Percentiles rank a stretch among this genome's conserved stretches.
These are phyloP conservation scores for Fusarium sp. DNA, from an alignment of 2,329 filamentous ascomycete genomes.

Conservation along the genomic window DNA sequence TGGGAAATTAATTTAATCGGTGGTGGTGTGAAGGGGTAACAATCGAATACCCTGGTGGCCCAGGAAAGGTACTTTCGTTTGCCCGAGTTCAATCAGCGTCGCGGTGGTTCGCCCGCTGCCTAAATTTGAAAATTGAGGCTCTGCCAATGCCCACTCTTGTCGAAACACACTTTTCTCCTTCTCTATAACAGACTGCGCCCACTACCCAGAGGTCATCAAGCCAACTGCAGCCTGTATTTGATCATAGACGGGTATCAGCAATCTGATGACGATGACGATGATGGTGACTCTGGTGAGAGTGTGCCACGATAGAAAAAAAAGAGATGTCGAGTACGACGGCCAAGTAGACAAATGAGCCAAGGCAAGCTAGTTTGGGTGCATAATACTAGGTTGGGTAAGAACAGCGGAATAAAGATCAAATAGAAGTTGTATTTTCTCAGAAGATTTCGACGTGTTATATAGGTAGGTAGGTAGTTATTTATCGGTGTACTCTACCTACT, in stretches of 20 bases:
- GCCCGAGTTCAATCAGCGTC: too few species aligned
- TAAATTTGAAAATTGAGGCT: constrained; percentile 19
- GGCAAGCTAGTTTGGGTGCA: background rate
- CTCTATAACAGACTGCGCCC: too few species aligned
- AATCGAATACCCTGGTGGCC: background rate
- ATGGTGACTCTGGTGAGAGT: background rate
- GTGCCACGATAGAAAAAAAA: background rate
- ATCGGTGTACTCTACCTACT: too few species aligned
- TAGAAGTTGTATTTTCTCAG: background rate
- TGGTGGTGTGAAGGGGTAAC: too few species aligned
- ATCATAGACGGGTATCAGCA: background rate
- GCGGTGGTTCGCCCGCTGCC: constrained; percentile 16
- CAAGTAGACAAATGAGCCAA: background rate
- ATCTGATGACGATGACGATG: too few species aligned
- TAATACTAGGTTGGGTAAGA: background rate
- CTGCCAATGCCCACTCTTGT: constrained; percentile 4
- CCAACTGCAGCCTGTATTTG: background rate
- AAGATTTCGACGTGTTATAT: too few species aligned
- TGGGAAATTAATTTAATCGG: background rate
- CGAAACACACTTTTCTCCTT: background rate
- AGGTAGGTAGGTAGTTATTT: too few species aligned
- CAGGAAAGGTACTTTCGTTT: background rate
- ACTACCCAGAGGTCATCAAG: background rate
- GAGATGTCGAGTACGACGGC: background rate
- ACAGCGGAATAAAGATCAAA: too few species aligned